Percentiles rank a stretch among this genome's conserved stretches.
Conservation (phyloP, 2,329 filamentous ascomycete species). For the Ceratocystis eucalypticola region DNA sequence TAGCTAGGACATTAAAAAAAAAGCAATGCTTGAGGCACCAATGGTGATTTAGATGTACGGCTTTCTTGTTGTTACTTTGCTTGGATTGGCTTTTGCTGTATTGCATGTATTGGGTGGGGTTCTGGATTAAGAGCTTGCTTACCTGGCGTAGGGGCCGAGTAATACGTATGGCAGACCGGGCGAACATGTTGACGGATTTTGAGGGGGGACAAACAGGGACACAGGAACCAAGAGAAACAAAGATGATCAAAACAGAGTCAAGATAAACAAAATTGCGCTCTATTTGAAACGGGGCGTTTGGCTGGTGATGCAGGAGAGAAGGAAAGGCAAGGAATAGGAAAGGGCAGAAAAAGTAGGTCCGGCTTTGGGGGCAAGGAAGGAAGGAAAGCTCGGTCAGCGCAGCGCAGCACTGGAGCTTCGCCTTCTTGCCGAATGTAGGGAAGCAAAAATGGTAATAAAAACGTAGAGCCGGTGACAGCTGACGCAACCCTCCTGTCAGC, state of each 20-base stretch:
- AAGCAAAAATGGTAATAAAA: background rate
- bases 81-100: background rate
- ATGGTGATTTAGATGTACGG: background rate
- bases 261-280: background rate
- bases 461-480: background rate
- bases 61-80: no score
- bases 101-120: constrained; percentile 24
- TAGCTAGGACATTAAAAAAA: background rate
- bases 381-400: background rate
- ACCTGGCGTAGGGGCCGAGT: constrained; percentile 54
- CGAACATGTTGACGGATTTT: constrained; percentile 43
- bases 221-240: background rate
- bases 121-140: constrained; percentile 24
- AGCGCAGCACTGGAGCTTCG: background rate
- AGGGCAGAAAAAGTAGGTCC: background rate
- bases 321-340: background rate
- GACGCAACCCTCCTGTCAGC: background rate
- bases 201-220: constrained; percentile 9
- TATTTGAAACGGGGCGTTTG: background rate
- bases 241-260: background rate
- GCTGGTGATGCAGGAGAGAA: background rate
- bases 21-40: background rate
- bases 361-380: background rate
- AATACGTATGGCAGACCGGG: constrained; percentile 49
- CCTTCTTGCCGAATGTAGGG: background rate